Evolutionary conservation across 2,329 filamentous ascomycete species (phyloP).

Genomic region (Cryoendolithus antarcticus): DNA sequence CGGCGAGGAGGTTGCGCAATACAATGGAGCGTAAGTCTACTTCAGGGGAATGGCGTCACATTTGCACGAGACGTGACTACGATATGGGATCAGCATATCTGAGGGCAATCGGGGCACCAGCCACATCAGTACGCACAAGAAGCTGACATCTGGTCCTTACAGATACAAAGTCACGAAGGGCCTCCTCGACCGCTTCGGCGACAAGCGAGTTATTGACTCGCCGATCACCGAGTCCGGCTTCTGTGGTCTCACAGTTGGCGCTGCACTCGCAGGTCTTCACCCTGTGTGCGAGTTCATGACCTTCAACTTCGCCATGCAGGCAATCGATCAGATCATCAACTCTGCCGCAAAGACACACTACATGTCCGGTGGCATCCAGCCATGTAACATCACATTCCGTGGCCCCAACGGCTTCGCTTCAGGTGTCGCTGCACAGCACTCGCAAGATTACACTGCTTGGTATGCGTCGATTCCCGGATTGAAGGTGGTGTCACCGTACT

Average conservation of each 20-base stretch:
- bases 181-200: conserved; percentile 89
- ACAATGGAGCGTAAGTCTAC: conserved; percentile 73
- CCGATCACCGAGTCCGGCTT: conserved; percentile 98
- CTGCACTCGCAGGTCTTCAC: conserved; percentile 85
- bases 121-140: no score
- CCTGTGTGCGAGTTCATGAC: conserved; percentile 99
- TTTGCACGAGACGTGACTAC: no score
- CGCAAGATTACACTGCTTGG: conserved; percentile 97
- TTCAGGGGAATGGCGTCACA: background rate
- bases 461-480: conserved; percentile 96
- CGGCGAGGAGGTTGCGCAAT: conserved; percentile 97
- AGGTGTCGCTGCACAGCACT: conserved; percentile 95
- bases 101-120: no score
- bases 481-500: conserved; percentile 95
- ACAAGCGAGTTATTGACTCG: conserved; percentile 94
- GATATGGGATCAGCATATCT: no score
- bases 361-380: conserved; percentile 99
- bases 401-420: conserved; percentile 96
- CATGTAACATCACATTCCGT: conserved; percentile 99
- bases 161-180: conserved; percentile 99
- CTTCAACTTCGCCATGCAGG: conserved; percentile 99
- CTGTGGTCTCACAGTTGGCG: conserved; percentile 82
- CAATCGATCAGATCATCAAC: conserved; percentile 99
- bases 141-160: conserved; percentile 3
- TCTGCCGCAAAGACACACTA: conserved; percentile 98